Percentiles rank a stretch among this genome's conserved stretches.
Conservation (phyloP, 768 basidiomycete species). For the Lactarius hengduanensis region DNA sequence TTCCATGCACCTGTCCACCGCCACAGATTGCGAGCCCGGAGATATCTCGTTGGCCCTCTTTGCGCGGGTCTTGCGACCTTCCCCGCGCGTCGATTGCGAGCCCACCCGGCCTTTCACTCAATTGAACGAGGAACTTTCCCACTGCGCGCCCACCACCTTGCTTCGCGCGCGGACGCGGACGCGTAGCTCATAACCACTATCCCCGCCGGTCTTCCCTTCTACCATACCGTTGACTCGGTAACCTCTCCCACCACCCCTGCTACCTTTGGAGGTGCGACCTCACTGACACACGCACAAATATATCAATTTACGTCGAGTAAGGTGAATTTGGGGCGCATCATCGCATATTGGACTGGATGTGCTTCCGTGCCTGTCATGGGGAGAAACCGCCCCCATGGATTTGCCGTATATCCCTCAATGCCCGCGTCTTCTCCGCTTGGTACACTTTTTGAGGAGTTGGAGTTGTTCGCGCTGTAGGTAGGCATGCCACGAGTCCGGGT, state of each 20-base stretch:
- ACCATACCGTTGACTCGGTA: neutral
- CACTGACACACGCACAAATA: neutral
- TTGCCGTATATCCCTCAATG: neutral
- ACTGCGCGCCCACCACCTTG: neutral
- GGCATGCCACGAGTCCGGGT: neutral
- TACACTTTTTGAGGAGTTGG: neutral
- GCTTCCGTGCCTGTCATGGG: neutral
- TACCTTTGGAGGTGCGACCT: neutral
- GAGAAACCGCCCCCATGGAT: neutral
- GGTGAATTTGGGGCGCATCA: neutral
- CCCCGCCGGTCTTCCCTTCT: neutral
- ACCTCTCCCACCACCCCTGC: neutral
- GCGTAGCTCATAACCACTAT: neutral
- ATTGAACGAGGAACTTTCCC: neutral
- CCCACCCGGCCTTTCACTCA: neutral
- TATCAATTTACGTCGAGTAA: neutral
- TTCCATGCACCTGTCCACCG: neutral
- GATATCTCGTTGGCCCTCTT: neutral
- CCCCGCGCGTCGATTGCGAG: constrained; percentile 1
- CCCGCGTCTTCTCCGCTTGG: neutral
- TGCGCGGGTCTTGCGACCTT: neutral
- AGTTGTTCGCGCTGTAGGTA: neutral
- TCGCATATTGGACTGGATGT: neutral
- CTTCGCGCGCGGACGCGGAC: neutral
- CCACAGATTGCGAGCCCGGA: constrained; percentile 7